Base-by-base conservation (phyloP, 108 stramenopile species). In the Epithemia pelagica region DNA sequence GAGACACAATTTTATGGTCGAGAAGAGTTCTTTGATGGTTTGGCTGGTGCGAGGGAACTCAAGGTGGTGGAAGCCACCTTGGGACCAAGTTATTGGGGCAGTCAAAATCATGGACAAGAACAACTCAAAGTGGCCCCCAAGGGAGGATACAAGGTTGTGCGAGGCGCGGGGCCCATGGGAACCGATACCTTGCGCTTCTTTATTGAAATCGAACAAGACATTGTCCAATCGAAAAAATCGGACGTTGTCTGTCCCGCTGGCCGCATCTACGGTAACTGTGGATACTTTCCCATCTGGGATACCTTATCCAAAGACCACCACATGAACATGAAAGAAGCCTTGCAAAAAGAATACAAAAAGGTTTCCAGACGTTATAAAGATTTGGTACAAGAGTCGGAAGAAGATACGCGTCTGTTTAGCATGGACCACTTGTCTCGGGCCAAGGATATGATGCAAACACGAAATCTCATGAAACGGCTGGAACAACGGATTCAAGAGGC, bases 201-300 rank as follows among this genome's bases (percentile, higher is more conserved):
- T 61, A 72, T 92, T 64, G 84, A 89, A 54, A 31, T 81, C 0
- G 80, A 88, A 18, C 78, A 87, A 61, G 74, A 80, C 51, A 65
- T 81, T 22, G 31, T 64, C 25, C 26, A 57, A 21, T 81, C 67
- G 19, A 64, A 58, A 1, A 58, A 52, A 22, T 63, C 61, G 30
- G 88, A 89, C 64, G 76, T 92, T 1, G 82, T 77, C 60, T 74
- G 84, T 46, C 91, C 91, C 0, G 65, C 64, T 28, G 88, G 88
- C 28, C 75, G 88, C 57, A 74, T 92, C 28, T 92, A 86, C 62
- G 80, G 75, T 26, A 86, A 82, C 27, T 89, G 91, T 68, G 91
- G 91, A 21, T 89, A 84, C 74, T 92, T 92, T 69, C 64, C 21
- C 23, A 30, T 58, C 15, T 58, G 31, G 62, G 29, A 30, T 28